A percentile compares a stretch with the other conserved stretches of the same genome.
Conservation (phyloP, 106 monocot species). For the Iris macrosiphon region DNA sequence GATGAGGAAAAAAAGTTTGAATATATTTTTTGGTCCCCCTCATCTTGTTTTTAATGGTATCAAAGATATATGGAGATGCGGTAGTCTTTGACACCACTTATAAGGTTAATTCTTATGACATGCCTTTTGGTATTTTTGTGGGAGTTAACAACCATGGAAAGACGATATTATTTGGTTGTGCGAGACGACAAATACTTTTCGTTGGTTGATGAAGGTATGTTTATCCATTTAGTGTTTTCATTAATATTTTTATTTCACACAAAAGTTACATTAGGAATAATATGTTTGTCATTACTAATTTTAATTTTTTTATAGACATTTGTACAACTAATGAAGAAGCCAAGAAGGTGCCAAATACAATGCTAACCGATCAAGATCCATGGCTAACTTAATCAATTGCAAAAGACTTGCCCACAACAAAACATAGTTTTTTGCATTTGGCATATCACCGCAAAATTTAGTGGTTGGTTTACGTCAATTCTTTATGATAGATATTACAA, state of each 20-base stretch:
- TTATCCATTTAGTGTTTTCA: neutral
- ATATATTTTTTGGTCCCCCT: neutral
- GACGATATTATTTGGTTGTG: constrained; percentile 5
- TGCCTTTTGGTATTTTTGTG: constrained; percentile 5
- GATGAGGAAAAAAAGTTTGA: constrained; percentile 1
- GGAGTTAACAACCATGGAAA: constrained; percentile 8
- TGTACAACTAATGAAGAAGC: neutral
- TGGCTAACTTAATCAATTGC: neutral
- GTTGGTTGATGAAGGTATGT: constrained; percentile 4
- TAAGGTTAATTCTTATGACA: constrained; percentile 4
- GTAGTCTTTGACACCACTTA: constrained; percentile 10
- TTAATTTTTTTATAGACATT: neutral
- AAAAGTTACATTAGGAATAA: neutral
- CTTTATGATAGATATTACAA: neutral
- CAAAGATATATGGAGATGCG: neutral
- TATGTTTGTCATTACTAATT: neutral
- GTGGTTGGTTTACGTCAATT: neutral
- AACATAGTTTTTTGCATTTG: constrained; percentile 4
- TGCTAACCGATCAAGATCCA: neutral
- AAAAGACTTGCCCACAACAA: neutral
- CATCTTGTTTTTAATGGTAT: constrained; percentile 5
- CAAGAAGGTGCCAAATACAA: neutral
- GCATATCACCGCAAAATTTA: constrained; percentile 2
- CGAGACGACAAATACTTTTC: neutral
- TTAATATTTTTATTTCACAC: neutral